A percentile compares a stretch with the other conserved stretches of the same genome.
phyloP scores from a whole-genome alignment of 2,329 filamentous ascomycete genomes.

The Aspergillus pseudonomiae region DNA sequence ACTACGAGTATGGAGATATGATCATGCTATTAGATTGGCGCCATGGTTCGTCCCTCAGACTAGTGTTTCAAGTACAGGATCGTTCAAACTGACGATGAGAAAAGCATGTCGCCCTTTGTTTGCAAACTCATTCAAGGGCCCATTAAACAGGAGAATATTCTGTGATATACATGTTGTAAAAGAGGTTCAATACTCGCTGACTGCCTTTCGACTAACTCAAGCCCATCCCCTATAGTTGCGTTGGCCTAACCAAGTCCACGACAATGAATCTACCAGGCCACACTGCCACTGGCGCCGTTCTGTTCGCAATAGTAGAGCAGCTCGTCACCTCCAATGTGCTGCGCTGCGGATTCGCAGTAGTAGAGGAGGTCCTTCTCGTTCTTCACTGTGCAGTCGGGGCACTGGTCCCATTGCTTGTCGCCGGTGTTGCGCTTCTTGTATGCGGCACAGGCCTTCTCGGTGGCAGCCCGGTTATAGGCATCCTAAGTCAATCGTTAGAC shows the following conservation, averaged over 20 bases:
- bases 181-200: not conserved
- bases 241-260: not conserved
- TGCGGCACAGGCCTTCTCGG: slow-evolving; percentile 21
- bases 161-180: not conserved
- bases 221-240: not conserved
- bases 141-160: not conserved
- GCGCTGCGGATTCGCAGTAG: slow-evolving; percentile 24
- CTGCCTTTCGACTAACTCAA: no score
- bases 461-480: slow-evolving; percentile 20
- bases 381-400: slow-evolving; percentile 23
- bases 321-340: slow-evolving; percentile 27
- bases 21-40: not conserved
- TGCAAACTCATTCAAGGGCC: not conserved
- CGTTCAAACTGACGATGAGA: not conserved
- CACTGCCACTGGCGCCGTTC: slow-evolving; percentile 18
- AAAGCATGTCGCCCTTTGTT: not conserved
- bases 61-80: not conserved
- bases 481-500: slow-evolving; percentile 8
- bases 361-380: slow-evolving; percentile 19
- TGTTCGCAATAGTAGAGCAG: slow-evolving; percentile 25
- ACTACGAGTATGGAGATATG: no score
- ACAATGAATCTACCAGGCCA: slow-evolving; percentile 17
- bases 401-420: slow-evolving; percentile 24
- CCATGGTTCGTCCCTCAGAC: not conserved
- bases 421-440: slow-evolving; percentile 28